These are phyloP conservation scores for Viola odorata DNA, from an alignment of 345 rosid species.

Conservation along the genomic window DNA sequence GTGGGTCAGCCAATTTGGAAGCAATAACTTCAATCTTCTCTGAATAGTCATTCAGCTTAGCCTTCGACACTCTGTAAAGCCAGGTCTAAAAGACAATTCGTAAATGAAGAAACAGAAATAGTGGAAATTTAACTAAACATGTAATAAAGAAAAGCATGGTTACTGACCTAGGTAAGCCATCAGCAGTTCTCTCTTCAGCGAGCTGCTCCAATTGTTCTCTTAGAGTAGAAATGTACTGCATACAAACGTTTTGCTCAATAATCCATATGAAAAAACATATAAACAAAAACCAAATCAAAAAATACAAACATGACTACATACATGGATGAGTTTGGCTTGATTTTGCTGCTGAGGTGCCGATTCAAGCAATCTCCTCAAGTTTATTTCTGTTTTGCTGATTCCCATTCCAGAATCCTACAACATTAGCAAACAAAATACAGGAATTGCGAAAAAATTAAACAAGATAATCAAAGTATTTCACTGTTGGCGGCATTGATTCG, in stretches of 20 bases:
- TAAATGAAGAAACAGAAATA: background rate
- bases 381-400: too few relatives aligned
- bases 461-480: too few relatives aligned
- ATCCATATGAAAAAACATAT: background rate
- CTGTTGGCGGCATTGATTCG: too few relatives aligned
- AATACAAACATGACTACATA: too few relatives aligned
- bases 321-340: too few relatives aligned
- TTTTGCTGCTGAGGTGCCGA: too few relatives aligned
- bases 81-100: background rate
- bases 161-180: constrained; percentile 65
- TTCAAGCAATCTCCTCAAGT: too few relatives aligned
- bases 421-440: too few relatives aligned
- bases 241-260: too few relatives aligned
- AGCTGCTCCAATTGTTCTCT: constrained; percentile 68
- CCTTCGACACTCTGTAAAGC: constrained; percentile 56
- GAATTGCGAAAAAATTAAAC: too few relatives aligned
- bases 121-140: background rate
- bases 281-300: too few relatives aligned
- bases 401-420: too few relatives aligned
- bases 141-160: background rate
- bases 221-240: constrained; percentile 78
- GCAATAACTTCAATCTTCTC: constrained; percentile 75
- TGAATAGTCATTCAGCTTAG: constrained; percentile 66
- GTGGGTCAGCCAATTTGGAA: constrained; percentile 42
- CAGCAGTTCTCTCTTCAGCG: constrained; percentile 65